Evolutionary conservation across 2,329 filamentous ascomycete species (phyloP).

Genomic region (Chaetothyriales sp.): DNA sequence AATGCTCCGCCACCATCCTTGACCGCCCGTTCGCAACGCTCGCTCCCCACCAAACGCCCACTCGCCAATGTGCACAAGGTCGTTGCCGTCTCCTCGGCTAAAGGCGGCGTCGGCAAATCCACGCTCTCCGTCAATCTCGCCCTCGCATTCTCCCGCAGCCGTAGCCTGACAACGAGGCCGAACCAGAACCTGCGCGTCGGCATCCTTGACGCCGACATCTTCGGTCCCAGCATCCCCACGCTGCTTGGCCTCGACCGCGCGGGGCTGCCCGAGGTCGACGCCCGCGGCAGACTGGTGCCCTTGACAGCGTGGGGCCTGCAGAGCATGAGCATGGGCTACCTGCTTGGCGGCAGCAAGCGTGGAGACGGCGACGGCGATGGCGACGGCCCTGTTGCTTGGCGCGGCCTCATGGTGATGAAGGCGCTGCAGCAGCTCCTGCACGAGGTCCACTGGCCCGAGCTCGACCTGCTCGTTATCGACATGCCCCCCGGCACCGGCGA

Average conservation of each 20-base stretch:
- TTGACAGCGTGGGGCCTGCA: slow-evolving; percentile 90
- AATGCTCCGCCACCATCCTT: slow-evolving; percentile 37
- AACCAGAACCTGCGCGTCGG: slow-evolving; percentile 62
- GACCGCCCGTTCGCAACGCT: slow-evolving; percentile 63
- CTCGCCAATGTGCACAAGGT: slow-evolving; percentile 80
- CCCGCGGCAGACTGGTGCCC: slow-evolving; percentile 60
- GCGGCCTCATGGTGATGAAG: slow-evolving; percentile 95
- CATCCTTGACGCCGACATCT: slow-evolving; percentile 91
- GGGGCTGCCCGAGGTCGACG: slow-evolving; percentile 12
- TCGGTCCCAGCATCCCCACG: slow-evolving; percentile 87
- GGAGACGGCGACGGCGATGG: slow-evolving; percentile 36
- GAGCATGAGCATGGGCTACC: slow-evolving; percentile 97
- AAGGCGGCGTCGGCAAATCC: slow-evolving; percentile 95
- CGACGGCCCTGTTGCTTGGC: slow-evolving; percentile 78
- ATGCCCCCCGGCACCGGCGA: slow-evolving; percentile 90
- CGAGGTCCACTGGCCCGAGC: slow-evolving; percentile 66
- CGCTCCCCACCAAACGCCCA: slow-evolving; percentile 64
- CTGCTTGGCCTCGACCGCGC: slow-evolving; percentile 57
- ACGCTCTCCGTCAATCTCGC: slow-evolving; percentile 83
- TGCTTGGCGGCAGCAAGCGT: slow-evolving; percentile 38
- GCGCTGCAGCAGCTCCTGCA: slow-evolving; percentile 89
- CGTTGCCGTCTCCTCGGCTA: slow-evolving; percentile 93
- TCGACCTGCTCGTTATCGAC: slow-evolving; percentile 82
- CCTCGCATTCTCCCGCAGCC: slow-evolving; percentile 59
- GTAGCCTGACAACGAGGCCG: not conserved